Conservation (phyloP, 768 basidiomycete species). For the Boletus rubroflammeus region DNA sequence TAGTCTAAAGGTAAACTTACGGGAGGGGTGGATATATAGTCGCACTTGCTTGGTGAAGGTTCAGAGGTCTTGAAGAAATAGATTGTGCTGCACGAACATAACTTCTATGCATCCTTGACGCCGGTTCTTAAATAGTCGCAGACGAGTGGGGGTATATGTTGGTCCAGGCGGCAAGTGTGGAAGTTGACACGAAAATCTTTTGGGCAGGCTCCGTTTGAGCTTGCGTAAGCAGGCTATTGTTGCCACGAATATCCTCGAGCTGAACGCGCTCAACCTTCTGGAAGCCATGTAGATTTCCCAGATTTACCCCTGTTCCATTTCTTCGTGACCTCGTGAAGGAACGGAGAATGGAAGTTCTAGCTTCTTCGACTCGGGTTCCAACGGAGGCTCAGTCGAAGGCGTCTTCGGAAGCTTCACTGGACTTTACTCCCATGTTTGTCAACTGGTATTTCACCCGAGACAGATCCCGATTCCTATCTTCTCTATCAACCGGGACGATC, state of each 20-base stretch:
- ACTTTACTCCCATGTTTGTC: neutral
- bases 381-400: neutral
- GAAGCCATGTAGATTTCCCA: neutral
- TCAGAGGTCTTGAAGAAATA: slow-evolving; percentile 52
- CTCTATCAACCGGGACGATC: neutral
- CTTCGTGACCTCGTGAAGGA: neutral
- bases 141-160: neutral
- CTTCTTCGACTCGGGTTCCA: neutral
- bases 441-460: neutral
- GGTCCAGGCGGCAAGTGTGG: neutral
- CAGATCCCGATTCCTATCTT: neutral
- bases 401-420: neutral
- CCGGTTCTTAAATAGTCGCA: neutral
- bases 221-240: slow-evolving; percentile 2
- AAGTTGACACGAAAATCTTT: neutral
- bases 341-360: neutral
- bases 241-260: neutral
- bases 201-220: neutral
- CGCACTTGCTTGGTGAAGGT: slow-evolving; percentile 58
- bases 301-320: neutral
- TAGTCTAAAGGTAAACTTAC: slow-evolving; percentile 39
- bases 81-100: slow-evolving; percentile 35
- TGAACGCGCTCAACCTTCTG: neutral
- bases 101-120: slow-evolving; percentile 18
- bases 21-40: slow-evolving; percentile 80